phyloP scores from a whole-genome alignment of 2,329 filamentous ascomycete genomes.

The Dactylellina cionopaga region DNA sequence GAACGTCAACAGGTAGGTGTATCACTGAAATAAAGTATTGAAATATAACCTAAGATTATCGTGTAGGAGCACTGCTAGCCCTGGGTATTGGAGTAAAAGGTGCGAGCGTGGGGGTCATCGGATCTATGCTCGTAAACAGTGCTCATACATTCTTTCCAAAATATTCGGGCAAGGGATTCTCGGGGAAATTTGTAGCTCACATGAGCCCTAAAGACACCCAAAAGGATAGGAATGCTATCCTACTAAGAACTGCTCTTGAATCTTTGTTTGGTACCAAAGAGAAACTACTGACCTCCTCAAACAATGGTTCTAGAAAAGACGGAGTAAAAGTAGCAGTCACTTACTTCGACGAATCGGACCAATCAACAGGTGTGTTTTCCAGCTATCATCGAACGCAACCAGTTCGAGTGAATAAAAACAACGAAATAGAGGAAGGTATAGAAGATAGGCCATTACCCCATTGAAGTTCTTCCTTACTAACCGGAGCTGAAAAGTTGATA shows the following conservation, averaged over 20 bases:
- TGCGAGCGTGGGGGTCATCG: too few species aligned
- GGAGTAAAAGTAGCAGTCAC: background rate
- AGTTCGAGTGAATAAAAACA: background rate
- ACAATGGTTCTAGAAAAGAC: background rate
- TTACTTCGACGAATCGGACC: background rate
- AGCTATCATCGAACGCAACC: background rate
- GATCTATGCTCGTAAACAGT: too few species aligned
- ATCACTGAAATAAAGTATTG: background rate
- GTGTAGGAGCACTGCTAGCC: background rate
- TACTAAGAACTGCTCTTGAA: too few species aligned
- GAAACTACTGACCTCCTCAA: background rate
- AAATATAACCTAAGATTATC: background rate
- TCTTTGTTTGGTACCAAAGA: background rate
- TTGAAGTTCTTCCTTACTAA: background rate
- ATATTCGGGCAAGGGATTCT: too few species aligned
- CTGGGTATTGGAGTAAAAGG: too few species aligned
- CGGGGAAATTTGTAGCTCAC: too few species aligned
- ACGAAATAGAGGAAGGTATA: background rate
- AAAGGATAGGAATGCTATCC: too few species aligned
- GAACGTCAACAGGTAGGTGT: background rate
- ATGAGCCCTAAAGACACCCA: too few species aligned
- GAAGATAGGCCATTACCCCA: background rate
- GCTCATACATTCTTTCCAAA: too few species aligned
- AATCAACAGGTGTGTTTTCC: background rate
- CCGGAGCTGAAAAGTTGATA: background rate